phyloP scores from a whole-genome alignment of 2,329 filamentous ascomycete species.

The Xylariaceae sp. region DNA sequence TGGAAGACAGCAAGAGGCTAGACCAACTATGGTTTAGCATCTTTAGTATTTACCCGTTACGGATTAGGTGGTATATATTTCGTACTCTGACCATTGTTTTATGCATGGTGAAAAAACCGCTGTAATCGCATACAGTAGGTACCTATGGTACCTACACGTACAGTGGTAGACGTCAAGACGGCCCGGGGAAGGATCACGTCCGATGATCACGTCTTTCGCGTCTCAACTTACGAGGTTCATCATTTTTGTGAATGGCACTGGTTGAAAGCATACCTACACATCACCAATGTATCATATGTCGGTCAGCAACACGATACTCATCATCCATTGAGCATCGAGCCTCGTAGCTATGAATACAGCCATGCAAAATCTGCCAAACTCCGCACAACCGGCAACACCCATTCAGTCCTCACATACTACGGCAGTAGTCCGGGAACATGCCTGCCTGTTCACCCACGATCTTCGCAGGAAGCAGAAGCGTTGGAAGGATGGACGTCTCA shows the following conservation, averaged over 20 bases:
- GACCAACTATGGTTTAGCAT: no score
- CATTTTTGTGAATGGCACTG: not conserved
- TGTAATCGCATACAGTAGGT: no score
- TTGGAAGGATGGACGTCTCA: constrained; percentile 88
- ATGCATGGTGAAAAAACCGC: no score
- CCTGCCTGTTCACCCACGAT: constrained; percentile 84
- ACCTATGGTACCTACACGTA: no score
- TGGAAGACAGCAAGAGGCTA: no score
- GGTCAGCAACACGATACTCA: not conserved
- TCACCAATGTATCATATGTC: not conserved
- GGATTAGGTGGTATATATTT: no score
- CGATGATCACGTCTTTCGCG: no score
- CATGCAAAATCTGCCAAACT: constrained; percentile 23
- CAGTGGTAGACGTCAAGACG: no score
- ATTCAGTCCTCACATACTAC: constrained; percentile 21
- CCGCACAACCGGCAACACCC: constrained; percentile 16
- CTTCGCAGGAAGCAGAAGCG: constrained; percentile 80
- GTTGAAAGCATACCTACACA: not conserved
- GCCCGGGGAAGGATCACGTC: no score
- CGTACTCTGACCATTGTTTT: no score
- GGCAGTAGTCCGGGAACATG: constrained; percentile 73
- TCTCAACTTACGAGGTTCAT: no score
- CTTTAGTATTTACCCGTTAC: no score
- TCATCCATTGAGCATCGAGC: not conserved
- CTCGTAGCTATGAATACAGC: constrained; percentile 20